Base-by-base conservation (phyloP, 2,329 filamentous ascomycete genomes). In the Penicillium occitanis region DNA sequence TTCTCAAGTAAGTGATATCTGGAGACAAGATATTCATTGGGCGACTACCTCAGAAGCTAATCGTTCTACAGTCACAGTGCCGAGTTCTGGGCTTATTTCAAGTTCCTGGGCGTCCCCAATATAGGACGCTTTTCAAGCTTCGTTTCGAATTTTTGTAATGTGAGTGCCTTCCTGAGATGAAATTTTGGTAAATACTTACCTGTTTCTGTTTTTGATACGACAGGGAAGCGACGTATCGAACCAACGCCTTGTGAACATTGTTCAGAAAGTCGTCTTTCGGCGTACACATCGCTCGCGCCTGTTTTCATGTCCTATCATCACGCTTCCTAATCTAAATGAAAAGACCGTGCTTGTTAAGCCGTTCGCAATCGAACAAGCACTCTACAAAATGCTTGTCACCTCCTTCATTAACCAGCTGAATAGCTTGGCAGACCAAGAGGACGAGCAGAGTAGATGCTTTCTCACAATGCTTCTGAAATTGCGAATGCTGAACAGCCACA, bases 261-360 rank as follows among this genome's bases (percentile, higher is more conserved):
- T 80, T 2, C 69, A 72, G 58, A 67, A 71, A 4, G 81, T 85
- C 63, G 85, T 88, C 82, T 79, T 86, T 17, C 79, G 86, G 5
- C 79, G 85, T 5, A 87, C 85, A 0, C 85, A 88, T 72, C 73
- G 75, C 1, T 84, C 86, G 63, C 80, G 73, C 0, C 77, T 88
- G 17, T 85, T 88, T 67, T 79, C 81, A 1, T 75, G 80, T 0
- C 83, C 85, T 0, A 82, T 89, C 1, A 72, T 88, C 17, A 83
- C 81, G 8, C 77, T 89, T 0, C 87, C 86, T 0, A 73, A 75
- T 14, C 81, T 86, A 0, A 75, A 75, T 7, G 78, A 84, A 61
- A 72, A 71, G 1, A 80, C 80, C 0, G 69, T 80, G 4, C 73
- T 71, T 68, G 75, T 86, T 0, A 70, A 83, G 0, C 86, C 60